Base-by-base conservation (phyloP, 257 asterid genomes). In the Solanum neorickii region DNA sequence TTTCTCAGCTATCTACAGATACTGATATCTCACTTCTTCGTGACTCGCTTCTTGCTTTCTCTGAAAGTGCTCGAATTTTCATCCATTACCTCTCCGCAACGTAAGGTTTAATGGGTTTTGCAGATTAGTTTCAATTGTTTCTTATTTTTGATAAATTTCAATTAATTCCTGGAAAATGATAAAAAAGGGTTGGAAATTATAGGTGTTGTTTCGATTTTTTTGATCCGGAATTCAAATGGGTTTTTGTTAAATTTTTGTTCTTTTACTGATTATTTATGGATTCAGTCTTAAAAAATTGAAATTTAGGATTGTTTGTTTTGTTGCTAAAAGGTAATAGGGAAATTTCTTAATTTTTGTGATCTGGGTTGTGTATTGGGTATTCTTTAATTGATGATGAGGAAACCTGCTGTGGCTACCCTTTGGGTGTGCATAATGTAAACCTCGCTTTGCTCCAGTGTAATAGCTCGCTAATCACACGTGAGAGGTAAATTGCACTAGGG, bases 81-180 rank as follows among this genome's bases (percentile, higher is more conserved):
- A 95, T 96, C 85, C 99, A 97, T 89, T 95, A 95, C 86, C 96
- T 96, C 49, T 93, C 99, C 70, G 93, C 98, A 37, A 89, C 98
- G 99, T 97, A 90, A 89, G 92, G 44, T 87, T 21, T 73, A 1
- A 10, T 41, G 7, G 83, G 83, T 75, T 75, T 41, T 0, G 35
- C 21, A 41, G 1, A 77, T 77, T 14, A 18, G 29, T 29, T 77
- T n/a, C 62, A 77, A 77, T 77, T 42, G 3, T n/a, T 5, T 78
- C 5, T 46, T 78, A 8, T 20, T 37, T 37, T 37, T 73, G 29
- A 73, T 73, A 2, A 73, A 37, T 70, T 66, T 66, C 14, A 12
- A 6, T 27, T 27, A 3, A 0, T 66, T 66, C 21, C 3, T n/a
- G 72, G 16, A 65, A 25, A 65, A 12, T 65, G 72, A 65, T 65